Percentiles rank a stretch among this genome's conserved stretches.
phyloP scores from a whole-genome alignment of 1,284 basidiomycete species.

The Heterobasidion parviporum region DNA sequence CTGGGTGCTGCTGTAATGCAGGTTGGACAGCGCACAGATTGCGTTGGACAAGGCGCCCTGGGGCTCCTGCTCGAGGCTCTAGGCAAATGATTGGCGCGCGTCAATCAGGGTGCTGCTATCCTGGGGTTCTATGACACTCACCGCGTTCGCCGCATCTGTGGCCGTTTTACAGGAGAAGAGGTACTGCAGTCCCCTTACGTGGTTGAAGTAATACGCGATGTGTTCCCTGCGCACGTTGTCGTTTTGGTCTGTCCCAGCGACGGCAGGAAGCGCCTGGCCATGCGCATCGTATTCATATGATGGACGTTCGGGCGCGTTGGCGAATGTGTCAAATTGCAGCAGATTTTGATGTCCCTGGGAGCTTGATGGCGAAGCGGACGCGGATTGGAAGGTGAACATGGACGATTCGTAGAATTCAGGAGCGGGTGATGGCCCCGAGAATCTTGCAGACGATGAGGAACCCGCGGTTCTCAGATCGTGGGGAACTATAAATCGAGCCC shows the following conservation, averaged over 20 bases:
- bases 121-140: conserved; percentile 6
- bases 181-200: conserved; percentile 22
- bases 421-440: background rate
- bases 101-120: conserved; percentile 13
- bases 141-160: conserved; percentile 8
- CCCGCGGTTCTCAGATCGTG: background rate
- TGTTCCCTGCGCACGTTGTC: conserved; percentile 12
- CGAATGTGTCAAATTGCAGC: conserved; percentile 5
- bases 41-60: conserved; percentile 61
- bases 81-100: conserved; percentile 7
- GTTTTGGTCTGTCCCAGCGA: conserved; percentile 7
- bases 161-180: conserved; percentile 18
- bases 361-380: background rate
- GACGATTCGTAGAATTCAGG: background rate
- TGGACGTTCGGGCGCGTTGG: conserved; percentile 6
- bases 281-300: background rate
- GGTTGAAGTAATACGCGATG: conserved; percentile 22
- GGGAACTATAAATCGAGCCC: background rate
- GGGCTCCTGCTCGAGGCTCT: conserved; percentile 60
- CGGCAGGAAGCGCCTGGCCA: conserved; percentile 6
- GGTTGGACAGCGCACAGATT: conserved; percentile 64
- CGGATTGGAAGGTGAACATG: background rate
- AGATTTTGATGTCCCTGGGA: background rate
- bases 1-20: conserved; percentile 57
- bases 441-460: background rate